A percentile compares a stretch with the other conserved stretches of the same genome.
These are phyloP conservation scores for Golubevia sp. DNA, from an alignment of 1,284 basidiomycete genomes.

Conservation along the genomic window DNA sequence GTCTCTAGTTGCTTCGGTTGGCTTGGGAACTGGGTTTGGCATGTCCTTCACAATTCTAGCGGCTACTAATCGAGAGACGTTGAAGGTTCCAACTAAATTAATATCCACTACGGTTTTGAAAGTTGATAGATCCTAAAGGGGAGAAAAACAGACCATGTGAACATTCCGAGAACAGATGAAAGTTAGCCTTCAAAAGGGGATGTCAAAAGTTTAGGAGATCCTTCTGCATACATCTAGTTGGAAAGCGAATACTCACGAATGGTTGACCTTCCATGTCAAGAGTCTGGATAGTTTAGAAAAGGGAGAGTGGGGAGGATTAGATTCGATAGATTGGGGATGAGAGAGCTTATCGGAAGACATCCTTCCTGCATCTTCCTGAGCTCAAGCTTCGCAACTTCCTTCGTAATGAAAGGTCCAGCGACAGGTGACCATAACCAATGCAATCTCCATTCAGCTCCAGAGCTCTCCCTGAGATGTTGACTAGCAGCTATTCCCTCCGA, in stretches of 20 bases:
- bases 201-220: neutral
- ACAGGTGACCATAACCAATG: too few species aligned
- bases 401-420: too few species aligned
- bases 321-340: too few species aligned
- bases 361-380: too few species aligned
- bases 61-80: conserved; percentile 58
- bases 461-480: too few species aligned
- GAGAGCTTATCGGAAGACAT: too few species aligned
- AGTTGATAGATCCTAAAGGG: conserved; percentile 32
- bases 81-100: conserved; percentile 59
- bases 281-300: conserved; percentile 15
- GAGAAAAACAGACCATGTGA: too few species aligned
- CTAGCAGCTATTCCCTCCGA: neutral
- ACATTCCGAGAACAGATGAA: neutral
- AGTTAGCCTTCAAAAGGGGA: neutral
- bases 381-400: too few species aligned
- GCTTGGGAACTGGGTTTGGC: conserved; percentile 23
- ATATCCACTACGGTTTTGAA: conserved; percentile 56
- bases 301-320: too few species aligned
- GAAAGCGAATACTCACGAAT: conserved; percentile 15
- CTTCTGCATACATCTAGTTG: neutral
- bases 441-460: too few species aligned
- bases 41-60: conserved; percentile 43
- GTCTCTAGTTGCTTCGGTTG: conserved; percentile 33
- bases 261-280: conserved; percentile 50